These are phyloP conservation scores for Boletus tomentosulus DNA, from an alignment of 768 basidiomycete species.

Conservation along the genomic window DNA sequence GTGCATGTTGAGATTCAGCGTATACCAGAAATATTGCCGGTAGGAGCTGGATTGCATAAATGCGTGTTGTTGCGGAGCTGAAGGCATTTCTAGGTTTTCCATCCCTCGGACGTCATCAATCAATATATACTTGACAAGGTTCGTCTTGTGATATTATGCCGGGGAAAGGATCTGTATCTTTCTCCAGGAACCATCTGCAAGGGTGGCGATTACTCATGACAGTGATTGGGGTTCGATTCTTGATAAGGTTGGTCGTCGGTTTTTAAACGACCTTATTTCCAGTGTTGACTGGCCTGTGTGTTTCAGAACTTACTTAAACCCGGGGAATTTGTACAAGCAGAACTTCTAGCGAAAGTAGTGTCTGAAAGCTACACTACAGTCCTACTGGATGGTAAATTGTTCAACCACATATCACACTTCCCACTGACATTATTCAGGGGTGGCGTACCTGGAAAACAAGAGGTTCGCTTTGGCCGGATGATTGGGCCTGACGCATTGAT, in stretches of 20 bases:
- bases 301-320: conserved; percentile 9
- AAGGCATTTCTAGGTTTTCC: conserved; percentile 17
- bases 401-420: neutral
- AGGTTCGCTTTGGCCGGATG: no score
- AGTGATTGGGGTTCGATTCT: conserved; percentile 19
- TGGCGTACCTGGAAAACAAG: conserved; percentile 15
- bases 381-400: conserved; percentile 9
- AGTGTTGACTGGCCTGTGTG: neutral
- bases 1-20: conserved; percentile 14
- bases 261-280: neutral
- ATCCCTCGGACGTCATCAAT: conserved; percentile 24
- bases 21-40: conserved; percentile 18
- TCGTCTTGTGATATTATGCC: neutral
- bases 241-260: conserved; percentile 7
- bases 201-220: conserved; percentile 24
- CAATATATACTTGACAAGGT: conserved; percentile 21
- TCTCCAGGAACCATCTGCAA: conserved; percentile 19
- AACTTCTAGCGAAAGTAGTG: conserved; percentile 8
- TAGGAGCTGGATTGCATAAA: neutral
- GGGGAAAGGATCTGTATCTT: neutral
- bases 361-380: conserved; percentile 10
- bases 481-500: no score
- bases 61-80: neutral
- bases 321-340: conserved; percentile 9
- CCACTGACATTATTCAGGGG: conserved; percentile 11